Evolutionary conservation across 1,284 basidiomycete species (phyloP).

Genomic region (Melampsora americana): DNA sequence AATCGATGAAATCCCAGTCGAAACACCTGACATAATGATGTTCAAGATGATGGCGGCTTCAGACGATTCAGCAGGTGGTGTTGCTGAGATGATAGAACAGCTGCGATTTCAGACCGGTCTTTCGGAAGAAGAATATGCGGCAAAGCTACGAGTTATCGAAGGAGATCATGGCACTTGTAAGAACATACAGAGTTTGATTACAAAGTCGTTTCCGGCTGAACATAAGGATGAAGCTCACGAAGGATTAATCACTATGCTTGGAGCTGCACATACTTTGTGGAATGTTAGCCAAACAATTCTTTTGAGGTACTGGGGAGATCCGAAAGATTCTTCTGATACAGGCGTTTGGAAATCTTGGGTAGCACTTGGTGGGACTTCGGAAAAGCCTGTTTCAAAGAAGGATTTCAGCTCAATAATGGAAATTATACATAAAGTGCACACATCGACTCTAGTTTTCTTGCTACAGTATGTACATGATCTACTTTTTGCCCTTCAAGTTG

Average conservation of each 20-base stretch:
- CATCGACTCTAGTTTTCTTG: not conserved
- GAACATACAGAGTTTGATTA: not conserved
- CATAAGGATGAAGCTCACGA: not conserved
- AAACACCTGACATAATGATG: not conserved
- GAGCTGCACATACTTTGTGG: constrained; percentile 12
- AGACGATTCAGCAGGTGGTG: not conserved
- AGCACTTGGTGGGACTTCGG: not conserved
- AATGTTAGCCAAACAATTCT: constrained; percentile 7
- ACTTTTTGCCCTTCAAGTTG: not conserved
- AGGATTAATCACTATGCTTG: not conserved
- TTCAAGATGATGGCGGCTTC: constrained; percentile 28
- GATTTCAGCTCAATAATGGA: constrained; percentile 19
- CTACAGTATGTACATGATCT: not conserved
- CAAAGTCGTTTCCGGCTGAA: not conserved
- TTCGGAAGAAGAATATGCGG: not conserved
- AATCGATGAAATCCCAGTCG: not conserved
- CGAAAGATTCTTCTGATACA: not conserved
- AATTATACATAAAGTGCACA: constrained; percentile 5
- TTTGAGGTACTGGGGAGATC: not conserved
- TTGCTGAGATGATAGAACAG: not conserved
- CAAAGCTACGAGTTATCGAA: not conserved
- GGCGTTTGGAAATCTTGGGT: constrained; percentile 2
- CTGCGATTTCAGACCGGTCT: not conserved
- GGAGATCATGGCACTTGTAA: constrained; percentile 7
- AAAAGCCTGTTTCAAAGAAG: not conserved